Evolutionary conservation across 2,329 filamentous ascomycete genomes (phyloP).

Genomic region (Penicillium crustosum): DNA sequence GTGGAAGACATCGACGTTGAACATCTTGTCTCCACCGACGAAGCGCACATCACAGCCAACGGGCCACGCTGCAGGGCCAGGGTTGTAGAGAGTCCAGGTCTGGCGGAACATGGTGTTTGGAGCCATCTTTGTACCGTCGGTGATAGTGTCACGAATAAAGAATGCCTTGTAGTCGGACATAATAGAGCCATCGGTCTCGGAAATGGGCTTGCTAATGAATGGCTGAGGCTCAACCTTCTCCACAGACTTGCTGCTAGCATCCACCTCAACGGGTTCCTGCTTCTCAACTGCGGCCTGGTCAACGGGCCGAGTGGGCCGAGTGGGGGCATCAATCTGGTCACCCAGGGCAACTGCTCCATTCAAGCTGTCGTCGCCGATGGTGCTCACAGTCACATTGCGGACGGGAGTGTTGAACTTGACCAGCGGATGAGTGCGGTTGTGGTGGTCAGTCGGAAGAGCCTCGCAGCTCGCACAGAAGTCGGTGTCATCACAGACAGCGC

Average conservation of each 20-base stretch:
- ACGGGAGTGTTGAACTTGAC: slow-evolving; percentile 97
- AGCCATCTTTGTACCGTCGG: slow-evolving; percentile 71
- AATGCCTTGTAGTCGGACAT: slow-evolving; percentile 54
- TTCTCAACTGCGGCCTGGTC: slow-evolving; percentile 27
- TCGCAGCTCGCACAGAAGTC: slow-evolving; percentile 97
- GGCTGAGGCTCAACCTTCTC: slow-evolving; percentile 5
- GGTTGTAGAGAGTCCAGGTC: slow-evolving; percentile 88
- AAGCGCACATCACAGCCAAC: slow-evolving; percentile 87
- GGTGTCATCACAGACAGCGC: slow-evolving; percentile 88
- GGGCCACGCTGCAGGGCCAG: slow-evolving; percentile 77
- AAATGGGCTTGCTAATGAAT: background rate
- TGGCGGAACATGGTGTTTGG: slow-evolving; percentile 78
- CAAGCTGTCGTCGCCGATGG: slow-evolving; percentile 71
- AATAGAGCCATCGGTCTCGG: background rate
- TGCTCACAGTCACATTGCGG: slow-evolving; percentile 82
- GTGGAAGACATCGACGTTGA: slow-evolving; percentile 76
- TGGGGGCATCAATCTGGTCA: slow-evolving; percentile 61
- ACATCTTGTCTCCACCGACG: slow-evolving; percentile 95
- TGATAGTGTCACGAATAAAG: slow-evolving; percentile 75
- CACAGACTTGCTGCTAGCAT: slow-evolving; percentile 13
- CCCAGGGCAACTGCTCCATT: slow-evolving; percentile 69
- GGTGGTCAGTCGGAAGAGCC: slow-evolving; percentile 75
- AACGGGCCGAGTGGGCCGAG: slow-evolving; percentile 39
- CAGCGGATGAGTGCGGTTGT: slow-evolving; percentile 94
- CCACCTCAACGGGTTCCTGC: slow-evolving; percentile 22